These are phyloP conservation scores for Linnemannia zychae DNA, from an alignment of 192 early-diverging fungal species.

Conservation along the genomic window DNA sequence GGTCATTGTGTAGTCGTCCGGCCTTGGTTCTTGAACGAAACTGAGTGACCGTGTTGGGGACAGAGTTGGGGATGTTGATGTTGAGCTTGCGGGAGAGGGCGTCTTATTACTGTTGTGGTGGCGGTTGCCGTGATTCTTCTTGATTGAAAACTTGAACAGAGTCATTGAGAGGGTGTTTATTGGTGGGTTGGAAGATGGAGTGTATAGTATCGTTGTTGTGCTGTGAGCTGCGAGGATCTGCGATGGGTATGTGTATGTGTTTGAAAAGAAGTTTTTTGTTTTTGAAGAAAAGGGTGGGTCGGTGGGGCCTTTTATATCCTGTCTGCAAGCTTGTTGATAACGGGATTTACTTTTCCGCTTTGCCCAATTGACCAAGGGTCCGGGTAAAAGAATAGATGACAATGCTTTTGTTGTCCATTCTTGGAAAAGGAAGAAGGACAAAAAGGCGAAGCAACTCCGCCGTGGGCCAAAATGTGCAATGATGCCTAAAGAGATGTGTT, in stretches of 20 bases:
- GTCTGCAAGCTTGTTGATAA: background rate
- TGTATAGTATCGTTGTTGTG: background rate
- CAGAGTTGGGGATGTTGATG: background rate
- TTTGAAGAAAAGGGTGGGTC: too few relatives aligned
- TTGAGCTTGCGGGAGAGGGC: slow-evolving; percentile 6
- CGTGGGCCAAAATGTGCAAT: background rate
- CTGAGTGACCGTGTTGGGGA: background rate
- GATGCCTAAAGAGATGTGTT: background rate
- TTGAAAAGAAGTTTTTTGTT: too few relatives aligned
- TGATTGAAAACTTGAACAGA: slow-evolving; percentile 3
- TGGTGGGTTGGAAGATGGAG: background rate
- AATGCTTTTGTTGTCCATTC: background rate
- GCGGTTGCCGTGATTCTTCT: slow-evolving; percentile 4
- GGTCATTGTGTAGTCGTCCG: slow-evolving; percentile 11
- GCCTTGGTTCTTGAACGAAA: slow-evolving; percentile 20
- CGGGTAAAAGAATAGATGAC: background rate
- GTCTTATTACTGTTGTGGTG: too few relatives aligned
- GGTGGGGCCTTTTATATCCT: too few relatives aligned
- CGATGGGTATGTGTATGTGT: too few relatives aligned
- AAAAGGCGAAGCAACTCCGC: background rate
- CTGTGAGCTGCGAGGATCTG: too few relatives aligned
- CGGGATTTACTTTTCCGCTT: background rate
- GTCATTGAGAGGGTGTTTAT: background rate
- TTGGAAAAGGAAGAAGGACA: background rate
- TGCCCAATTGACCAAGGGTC: background rate